Conservation (phyloP, 2,329 filamentous ascomycete species). For the Apiospora pterosperma region DNA sequence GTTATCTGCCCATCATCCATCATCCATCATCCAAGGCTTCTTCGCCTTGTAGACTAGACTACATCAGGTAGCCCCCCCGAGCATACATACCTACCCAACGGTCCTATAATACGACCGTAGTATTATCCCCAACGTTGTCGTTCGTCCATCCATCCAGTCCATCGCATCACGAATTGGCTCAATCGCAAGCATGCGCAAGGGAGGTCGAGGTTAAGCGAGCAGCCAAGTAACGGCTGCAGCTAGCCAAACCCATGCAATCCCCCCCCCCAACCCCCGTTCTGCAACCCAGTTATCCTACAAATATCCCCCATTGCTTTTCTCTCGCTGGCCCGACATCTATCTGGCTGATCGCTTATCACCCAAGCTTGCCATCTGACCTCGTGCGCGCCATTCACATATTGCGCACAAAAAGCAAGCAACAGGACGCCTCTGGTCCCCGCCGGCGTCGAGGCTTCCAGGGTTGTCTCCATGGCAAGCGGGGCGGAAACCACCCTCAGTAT, state of each 20-base stretch:
- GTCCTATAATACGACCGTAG: not conserved
- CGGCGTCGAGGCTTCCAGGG: not conserved
- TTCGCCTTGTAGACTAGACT: not conserved
- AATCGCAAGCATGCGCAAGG: not conserved
- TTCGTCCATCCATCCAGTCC: not conserved
- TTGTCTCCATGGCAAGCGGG: not conserved
- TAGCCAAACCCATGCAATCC: too few relatives aligned
- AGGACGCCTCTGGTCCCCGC: not conserved
- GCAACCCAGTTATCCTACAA: too few relatives aligned
- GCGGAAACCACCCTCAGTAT: not conserved
- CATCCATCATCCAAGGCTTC: not conserved
- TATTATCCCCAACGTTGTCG: not conserved
- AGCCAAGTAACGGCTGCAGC: too few relatives aligned
- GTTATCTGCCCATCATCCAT: constrained; percentile 3
- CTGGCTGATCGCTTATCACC: not conserved
- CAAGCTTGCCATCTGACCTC: not conserved
- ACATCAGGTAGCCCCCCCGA: not conserved
- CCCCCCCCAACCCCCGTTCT: too few relatives aligned
- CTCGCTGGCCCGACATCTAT: not conserved
- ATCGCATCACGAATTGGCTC: not conserved
- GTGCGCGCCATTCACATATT: not conserved
- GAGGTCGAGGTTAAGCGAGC: not conserved
- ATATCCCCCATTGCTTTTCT: not conserved
- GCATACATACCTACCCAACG: not conserved
- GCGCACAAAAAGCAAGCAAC: not conserved